These are phyloP conservation scores for Teratosphaeria pseudoeucalypti DNA, from an alignment of 2,329 filamentous ascomycete species.

Conservation along the genomic window DNA sequence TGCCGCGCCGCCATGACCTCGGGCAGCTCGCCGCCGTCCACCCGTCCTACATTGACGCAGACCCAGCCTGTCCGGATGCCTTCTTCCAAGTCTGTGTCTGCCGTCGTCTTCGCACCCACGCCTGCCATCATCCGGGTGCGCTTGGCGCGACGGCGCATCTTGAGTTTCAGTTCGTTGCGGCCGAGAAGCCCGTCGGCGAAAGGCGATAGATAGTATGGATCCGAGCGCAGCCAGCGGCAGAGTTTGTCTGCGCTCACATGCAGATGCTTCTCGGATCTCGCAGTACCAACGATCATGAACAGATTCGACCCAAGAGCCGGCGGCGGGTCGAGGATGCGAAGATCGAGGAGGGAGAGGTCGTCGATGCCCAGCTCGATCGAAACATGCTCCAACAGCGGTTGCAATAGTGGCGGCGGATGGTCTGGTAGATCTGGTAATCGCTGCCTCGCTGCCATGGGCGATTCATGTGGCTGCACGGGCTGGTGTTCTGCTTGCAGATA, in stretches of 20 bases:
- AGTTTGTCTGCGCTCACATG: slow-evolving; percentile 86
- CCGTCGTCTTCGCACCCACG: slow-evolving; percentile 47
- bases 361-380: slow-evolving; percentile 82
- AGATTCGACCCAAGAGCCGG: slow-evolving; percentile 79
- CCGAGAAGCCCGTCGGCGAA: slow-evolving; percentile 82
- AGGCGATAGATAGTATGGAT: slow-evolving; percentile 56
- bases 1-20: slow-evolving; percentile 27
- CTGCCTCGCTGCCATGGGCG: slow-evolving; percentile 42
- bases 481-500: slow-evolving; percentile 63
- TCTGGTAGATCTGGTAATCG: slow-evolving; percentile 54
- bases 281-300: slow-evolving; percentile 86
- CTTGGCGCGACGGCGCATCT: slow-evolving; percentile 68
- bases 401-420: slow-evolving; percentile 60
- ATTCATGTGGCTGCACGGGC: slow-evolving; percentile 27
- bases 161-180: slow-evolving; percentile 82
- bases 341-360: slow-evolving; percentile 66
- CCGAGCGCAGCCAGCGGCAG: slow-evolving; percentile 70
- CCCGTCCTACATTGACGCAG: slow-evolving; percentile 75
- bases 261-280: slow-evolving; percentile 84
- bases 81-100: slow-evolving; percentile 58
- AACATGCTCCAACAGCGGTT: slow-evolving; percentile 63
- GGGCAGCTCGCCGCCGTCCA: slow-evolving; percentile 58
- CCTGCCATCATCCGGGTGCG: slow-evolving; percentile 71
- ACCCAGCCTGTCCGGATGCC: slow-evolving; percentile 92
- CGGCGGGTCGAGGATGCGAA: slow-evolving; percentile 74